phyloP scores from a whole-genome alignment of 768 basidiomycete species.

The Panaeolus cyanescens region DNA sequence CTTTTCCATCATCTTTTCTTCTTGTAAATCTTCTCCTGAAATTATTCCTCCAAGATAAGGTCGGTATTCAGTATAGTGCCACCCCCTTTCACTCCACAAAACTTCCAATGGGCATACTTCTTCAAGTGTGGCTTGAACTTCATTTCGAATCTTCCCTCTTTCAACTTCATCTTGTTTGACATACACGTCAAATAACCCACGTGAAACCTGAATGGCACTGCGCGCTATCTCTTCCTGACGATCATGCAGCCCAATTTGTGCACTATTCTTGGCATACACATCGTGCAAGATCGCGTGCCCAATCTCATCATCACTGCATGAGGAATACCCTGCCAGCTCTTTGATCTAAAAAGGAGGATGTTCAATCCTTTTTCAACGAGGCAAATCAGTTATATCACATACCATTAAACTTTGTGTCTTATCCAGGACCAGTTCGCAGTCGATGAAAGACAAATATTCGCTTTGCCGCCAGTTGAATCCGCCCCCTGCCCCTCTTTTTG shows the following conservation, averaged over 20 bases:
- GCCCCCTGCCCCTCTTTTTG: background rate
- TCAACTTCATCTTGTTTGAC: conserved; percentile 7
- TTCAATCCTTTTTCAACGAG: conserved; percentile 9
- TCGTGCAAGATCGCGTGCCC: conserved; percentile 49
- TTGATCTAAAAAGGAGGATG: conserved; percentile 22
- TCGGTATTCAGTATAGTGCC: conserved; percentile 66
- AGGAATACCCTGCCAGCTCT: conserved; percentile 33
- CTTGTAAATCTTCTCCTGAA: conserved; percentile 60
- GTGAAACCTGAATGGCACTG: conserved; percentile 48
- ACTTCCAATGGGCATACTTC: conserved; percentile 42
- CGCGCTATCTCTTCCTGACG: conserved; percentile 51
- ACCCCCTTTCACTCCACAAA: conserved; percentile 44
- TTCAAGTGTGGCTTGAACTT: conserved; percentile 4
- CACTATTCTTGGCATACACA: conserved; percentile 23
- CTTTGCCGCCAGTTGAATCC: conserved; percentile 8
- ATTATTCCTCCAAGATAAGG: conserved; percentile 72
- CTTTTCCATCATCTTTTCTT: conserved; percentile 22
- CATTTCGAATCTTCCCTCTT: conserved; percentile 12
- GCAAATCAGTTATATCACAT: conserved; percentile 14
- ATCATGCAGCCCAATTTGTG: conserved; percentile 36
- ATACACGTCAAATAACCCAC: conserved; percentile 32
- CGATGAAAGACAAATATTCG: conserved; percentile 23
- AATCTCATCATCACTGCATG: conserved; percentile 55
- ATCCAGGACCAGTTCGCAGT: conserved; percentile 15
- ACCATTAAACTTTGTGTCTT: conserved; percentile 41